phyloP scores from a whole-genome alignment of 495 filamentous ascomycete species.

The Bacidia gigantensis region DNA sequence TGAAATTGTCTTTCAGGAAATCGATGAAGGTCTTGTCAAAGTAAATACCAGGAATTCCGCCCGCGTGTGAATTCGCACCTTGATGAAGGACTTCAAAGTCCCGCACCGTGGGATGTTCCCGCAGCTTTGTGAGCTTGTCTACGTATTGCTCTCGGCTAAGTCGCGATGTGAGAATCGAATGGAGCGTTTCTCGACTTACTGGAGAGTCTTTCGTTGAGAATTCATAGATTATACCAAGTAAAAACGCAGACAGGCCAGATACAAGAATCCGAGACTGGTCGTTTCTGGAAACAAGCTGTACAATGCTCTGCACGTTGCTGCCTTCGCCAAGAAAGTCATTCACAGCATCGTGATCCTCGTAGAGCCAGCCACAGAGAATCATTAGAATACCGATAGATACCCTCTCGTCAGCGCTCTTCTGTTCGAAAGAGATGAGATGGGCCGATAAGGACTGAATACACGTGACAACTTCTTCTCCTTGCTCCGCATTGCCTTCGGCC shows the following conservation, averaged over 20 bases:
- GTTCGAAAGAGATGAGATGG: slow-evolving; percentile 63
- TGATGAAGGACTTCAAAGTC: slow-evolving; percentile 84
- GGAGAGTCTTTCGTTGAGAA: slow-evolving; percentile 97
- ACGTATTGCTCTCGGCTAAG: slow-evolving; percentile 83
- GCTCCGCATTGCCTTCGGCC: slow-evolving; percentile 76
- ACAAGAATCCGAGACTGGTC: slow-evolving; percentile 46
- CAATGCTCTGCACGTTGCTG: slow-evolving; percentile 75
- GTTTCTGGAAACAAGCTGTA: slow-evolving; percentile 57
- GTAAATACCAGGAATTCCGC: slow-evolving; percentile 65
- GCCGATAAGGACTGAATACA: slow-evolving; percentile 77
- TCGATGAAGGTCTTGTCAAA: slow-evolving; percentile 82
- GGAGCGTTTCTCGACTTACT: slow-evolving; percentile 66
- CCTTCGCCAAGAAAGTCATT: slow-evolving; percentile 92
- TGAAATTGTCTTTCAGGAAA: slow-evolving; percentile 92
- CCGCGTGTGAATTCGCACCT: slow-evolving; percentile 39
- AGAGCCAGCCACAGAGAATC: slow-evolving; percentile 86
- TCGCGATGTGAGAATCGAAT: slow-evolving; percentile 62
- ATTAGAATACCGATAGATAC: slow-evolving; percentile 79
- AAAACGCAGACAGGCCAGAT: slow-evolving; percentile 67
- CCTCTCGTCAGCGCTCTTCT: slow-evolving; percentile 64
- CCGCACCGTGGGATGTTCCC: slow-evolving; percentile 68
- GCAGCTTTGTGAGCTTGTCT: slow-evolving; percentile 64
- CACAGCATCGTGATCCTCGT: slow-evolving; percentile 79
- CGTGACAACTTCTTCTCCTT: slow-evolving; percentile 89
- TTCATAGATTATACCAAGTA: slow-evolving; percentile 86